phyloP scores from a whole-genome alignment of 495 filamentous ascomycete genomes.

The Trichocladium uniseriatum region DNA sequence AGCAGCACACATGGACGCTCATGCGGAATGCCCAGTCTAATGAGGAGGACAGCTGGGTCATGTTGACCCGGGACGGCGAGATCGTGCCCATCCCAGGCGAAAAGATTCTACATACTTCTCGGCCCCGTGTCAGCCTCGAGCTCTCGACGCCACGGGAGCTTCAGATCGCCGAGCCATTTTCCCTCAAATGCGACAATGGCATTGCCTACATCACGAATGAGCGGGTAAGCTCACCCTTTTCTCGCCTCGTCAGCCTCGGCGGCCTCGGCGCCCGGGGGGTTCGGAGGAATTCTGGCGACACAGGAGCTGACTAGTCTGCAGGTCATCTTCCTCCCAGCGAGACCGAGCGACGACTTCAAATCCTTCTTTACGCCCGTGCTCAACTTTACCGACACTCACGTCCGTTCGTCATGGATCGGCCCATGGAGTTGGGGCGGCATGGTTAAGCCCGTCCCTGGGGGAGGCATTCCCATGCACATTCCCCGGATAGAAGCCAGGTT shows the following conservation, averaged over 20 bases:
- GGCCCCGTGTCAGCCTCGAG: conserved; percentile 35
- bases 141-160: conserved; percentile 38
- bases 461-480: conserved; percentile 73
- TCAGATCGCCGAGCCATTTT: conserved; percentile 34
- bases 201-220: conserved; percentile 82
- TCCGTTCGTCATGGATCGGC: conserved; percentile 89
- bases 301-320: conserved; percentile 32
- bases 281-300: too few relatives aligned
- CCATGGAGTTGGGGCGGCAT: conserved; percentile 82
- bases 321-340: conserved; percentile 82
- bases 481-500: conserved; percentile 68
- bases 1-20: conserved; percentile 33
- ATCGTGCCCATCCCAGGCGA: conserved; percentile 42
- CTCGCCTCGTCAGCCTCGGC: not conserved
- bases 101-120: conserved; percentile 38
- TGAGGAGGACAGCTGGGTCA: conserved; percentile 44
- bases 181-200: conserved; percentile 39
- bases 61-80: conserved; percentile 41
- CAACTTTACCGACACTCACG: conserved; percentile 78
- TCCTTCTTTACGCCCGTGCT: conserved; percentile 86
- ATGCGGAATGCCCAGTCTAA: conserved; percentile 29
- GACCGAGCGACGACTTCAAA: conserved; percentile 57
- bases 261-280: too few relatives aligned
- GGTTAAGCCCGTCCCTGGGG: conserved; percentile 69
- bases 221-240: conserved; percentile 54